Evolutionary conservation across 2,329 filamentous ascomycete species (phyloP).

Genomic region (Colletotrichum trifolii): DNA sequence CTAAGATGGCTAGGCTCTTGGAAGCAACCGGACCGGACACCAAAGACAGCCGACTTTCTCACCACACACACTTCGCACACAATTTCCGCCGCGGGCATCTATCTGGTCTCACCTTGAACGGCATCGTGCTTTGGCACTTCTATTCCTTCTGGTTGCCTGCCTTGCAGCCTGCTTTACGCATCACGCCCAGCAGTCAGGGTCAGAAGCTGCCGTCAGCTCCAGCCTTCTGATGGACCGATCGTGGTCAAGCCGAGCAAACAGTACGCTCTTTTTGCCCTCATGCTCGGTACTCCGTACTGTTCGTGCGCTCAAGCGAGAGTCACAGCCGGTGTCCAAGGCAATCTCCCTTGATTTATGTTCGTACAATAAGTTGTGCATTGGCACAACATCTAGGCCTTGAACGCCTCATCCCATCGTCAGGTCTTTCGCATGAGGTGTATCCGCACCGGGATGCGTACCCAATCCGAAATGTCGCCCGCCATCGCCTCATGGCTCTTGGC

Average conservation of each 20-base stretch:
- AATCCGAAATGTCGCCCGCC: slow-evolving; percentile 2
- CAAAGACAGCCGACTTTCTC: slow-evolving; percentile 6
- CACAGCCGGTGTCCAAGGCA: too few species aligned
- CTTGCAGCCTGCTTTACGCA: too few species aligned
- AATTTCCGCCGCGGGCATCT: background rate
- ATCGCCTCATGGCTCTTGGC: slow-evolving; percentile 14
- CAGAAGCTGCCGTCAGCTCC: background rate
- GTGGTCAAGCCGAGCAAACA: too few species aligned
- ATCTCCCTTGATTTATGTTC: too few species aligned
- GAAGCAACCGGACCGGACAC: background rate
- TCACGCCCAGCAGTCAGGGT: too few species aligned
- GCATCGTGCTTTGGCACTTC: background rate
- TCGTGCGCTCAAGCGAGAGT: too few species aligned
- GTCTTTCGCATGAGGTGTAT: too few species aligned
- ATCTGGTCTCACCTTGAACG: background rate
- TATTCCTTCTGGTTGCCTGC: background rate
- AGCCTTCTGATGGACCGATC: background rate
- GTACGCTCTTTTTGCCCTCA: too few species aligned
- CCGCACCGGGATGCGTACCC: slow-evolving; percentile 17
- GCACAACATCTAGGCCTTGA: too few species aligned
- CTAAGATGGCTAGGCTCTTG: slow-evolving; percentile 7
- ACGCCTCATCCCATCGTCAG: too few species aligned
- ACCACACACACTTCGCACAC: background rate
- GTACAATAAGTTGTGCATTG: too few species aligned
- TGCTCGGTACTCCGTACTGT: too few species aligned